A percentile compares a stretch with the other conserved stretches of the same genome.
Conservation (phyloP, 1,139 yeast species). For the Geotrichum aggregatum region DNA sequence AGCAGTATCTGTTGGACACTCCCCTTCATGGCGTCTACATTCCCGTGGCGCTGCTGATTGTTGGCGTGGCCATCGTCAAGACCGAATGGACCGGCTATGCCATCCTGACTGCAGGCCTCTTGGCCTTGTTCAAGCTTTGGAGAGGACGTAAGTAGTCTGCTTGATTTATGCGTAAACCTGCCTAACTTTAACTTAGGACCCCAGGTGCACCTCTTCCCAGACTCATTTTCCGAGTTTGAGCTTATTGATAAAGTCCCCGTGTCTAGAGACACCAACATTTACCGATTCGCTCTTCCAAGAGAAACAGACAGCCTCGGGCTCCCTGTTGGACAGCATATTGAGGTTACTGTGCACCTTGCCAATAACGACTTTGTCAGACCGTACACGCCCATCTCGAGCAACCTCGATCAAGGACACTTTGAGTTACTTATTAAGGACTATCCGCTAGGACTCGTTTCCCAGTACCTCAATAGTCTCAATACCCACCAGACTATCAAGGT, state of each 20-base stretch:
- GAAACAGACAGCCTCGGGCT: conserved; percentile 70
- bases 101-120: conserved; percentile 26
- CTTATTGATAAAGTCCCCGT: conserved; percentile 69
- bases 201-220: conserved; percentile 54
- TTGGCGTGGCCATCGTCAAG: conserved; percentile 34
- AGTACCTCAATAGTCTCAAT: conserved; percentile 59
- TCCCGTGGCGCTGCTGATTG: conserved; percentile 35
- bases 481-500: conserved; percentile 65
- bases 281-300: conserved; percentile 75
- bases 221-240: conserved; percentile 69
- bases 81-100: conserved; percentile 31
- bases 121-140: conserved; percentile 32
- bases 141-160: conserved; percentile 29
- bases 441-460: conserved; percentile 80
- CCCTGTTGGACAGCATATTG: conserved; percentile 87
- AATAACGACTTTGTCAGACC: conserved; percentile 81
- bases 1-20: conserved; percentile 26
- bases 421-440: conserved; percentile 84
- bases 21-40: conserved; percentile 37
- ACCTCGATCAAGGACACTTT: conserved; percentile 71
- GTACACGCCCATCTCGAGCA: conserved; percentile 86
- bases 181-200: conserved; percentile 6
- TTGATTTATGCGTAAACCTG: neutral
- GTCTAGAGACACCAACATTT: conserved; percentile 74
- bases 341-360: conserved; percentile 53